Evolutionary conservation across 1,139 yeast species (phyloP), one percentile per base, ranked within the genome.

Genomic region (Maudiozyma humilis): DNA sequence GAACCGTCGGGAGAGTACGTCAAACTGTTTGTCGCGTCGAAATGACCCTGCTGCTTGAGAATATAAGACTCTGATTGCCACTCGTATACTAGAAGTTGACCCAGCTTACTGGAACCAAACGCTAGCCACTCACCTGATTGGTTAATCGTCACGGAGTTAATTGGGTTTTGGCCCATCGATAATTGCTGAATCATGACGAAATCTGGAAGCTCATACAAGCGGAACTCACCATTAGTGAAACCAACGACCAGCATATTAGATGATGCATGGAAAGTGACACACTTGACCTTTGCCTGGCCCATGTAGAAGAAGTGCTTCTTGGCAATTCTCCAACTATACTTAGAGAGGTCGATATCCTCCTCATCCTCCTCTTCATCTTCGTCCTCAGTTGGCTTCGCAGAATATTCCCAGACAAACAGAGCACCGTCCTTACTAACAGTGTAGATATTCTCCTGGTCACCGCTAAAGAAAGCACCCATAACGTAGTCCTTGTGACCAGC

Each of bases 1-100:
- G 95, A 77, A 0, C 98, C 98, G 66, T 93, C 99, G 0, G 97
- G 96, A 0, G 97, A 86, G 58, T 91, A 91, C 32, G 84, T 78
- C 41, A 89, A 65, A 14, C 88, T 73, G 59, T 88, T 91, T 64
- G 89, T 77, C 0, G 95, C 72, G 62, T 91, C 98, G 60, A 86
- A 91, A 65, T 91, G 98, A 12, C 98, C 96, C 64, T 93, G 98
- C 62, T 91, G 98, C 62, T 91, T 89, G 52, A 91, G 71, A 38
- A 91, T 83, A 61, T 91, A 91, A 0, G 96, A 86, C 64, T 91
- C 98, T 2, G 95, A 85, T 68, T 91, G 96, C 99, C 99, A 91
- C 71, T 91, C 99, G 71, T 95, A 91, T 0, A 91, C 98, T 48
- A 91, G 68, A 44, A 91, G 68, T 65, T 91, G 99, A n/a, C 98